Percentiles rank a stretch among this genome's conserved stretches.
Evolutionary conservation across 148 eudicot species (phyloP).

Genomic region (Cornus kousa): DNA sequence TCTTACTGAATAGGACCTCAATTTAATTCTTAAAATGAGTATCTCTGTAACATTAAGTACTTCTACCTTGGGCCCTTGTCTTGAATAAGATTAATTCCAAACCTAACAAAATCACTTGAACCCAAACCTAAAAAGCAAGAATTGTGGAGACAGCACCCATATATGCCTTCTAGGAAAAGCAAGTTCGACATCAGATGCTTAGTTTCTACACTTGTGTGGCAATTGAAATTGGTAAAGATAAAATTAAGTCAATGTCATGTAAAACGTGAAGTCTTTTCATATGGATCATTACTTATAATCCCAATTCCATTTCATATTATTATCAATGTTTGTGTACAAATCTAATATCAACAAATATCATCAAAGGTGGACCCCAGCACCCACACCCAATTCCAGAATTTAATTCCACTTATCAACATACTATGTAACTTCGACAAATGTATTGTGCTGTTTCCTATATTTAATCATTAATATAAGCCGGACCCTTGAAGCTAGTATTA

Average conservation of each 20-base stretch:
- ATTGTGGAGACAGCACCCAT: neutral
- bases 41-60: no score
- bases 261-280: no score
- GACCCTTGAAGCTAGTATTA: neutral
- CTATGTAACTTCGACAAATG: neutral
- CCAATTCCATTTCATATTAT: neutral
- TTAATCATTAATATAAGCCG: neutral
- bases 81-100: no score
- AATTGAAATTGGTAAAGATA: neutral
- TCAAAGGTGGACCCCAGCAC: neutral
- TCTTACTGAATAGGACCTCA: no score
- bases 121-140: neutral
- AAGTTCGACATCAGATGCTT: neutral
- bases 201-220: neutral
- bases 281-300: no score
- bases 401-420: no score
- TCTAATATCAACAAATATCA: neutral
- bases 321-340: neutral
- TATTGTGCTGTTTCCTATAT: no score
- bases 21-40: no score
- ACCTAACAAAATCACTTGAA: neutral
- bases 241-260: neutral
- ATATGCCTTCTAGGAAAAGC: neutral
- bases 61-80: no score
- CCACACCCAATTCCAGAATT: no score